Conservation (phyloP, 306 rosid genomes). For the Acacia melanoxylon region DNA sequence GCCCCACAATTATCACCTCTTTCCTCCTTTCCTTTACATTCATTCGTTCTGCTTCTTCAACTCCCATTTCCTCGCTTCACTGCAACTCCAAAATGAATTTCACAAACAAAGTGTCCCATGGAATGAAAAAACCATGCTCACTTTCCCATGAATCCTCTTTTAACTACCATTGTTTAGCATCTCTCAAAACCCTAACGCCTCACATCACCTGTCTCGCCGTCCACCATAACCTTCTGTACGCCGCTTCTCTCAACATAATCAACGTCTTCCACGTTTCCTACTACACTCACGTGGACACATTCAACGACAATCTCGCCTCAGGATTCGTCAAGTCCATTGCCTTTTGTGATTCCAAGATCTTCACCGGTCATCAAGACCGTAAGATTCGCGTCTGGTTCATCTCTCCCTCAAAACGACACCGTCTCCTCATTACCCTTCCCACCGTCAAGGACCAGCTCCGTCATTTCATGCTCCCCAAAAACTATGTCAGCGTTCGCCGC, state of each 20-base stretch:
- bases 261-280: conserved; percentile 49
- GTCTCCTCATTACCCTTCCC: conserved; percentile 53
- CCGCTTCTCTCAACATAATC: conserved; percentile 54
- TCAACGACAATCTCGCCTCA: conserved; percentile 43
- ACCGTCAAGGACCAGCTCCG: conserved; percentile 49
- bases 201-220: conserved; percentile 56
- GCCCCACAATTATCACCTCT: too few relatives aligned
- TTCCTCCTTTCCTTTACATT: too few relatives aligned
- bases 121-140: background rate
- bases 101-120: background rate
- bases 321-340: conserved; percentile 66
- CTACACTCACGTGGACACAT: conserved; percentile 41
- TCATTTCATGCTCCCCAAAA: conserved; percentile 46
- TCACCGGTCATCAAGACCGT: conserved; percentile 73
- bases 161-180: conserved; percentile 19
- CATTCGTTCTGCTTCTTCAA: conserved; percentile 13
- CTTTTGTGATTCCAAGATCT: conserved; percentile 38
- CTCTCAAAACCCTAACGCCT: conserved; percentile 41
- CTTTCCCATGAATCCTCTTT: background rate
- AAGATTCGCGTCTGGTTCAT: conserved; percentile 63
- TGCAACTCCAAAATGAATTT: conserved; percentile 19
- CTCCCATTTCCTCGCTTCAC: background rate
- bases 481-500: conserved; percentile 50
- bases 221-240: conserved; percentile 60
- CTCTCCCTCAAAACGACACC: conserved; percentile 41